A percentile compares a stretch with the other conserved stretches of the same genome.
phyloP scores from a whole-genome alignment of 345 rosid species.

The Salix udensis region DNA sequence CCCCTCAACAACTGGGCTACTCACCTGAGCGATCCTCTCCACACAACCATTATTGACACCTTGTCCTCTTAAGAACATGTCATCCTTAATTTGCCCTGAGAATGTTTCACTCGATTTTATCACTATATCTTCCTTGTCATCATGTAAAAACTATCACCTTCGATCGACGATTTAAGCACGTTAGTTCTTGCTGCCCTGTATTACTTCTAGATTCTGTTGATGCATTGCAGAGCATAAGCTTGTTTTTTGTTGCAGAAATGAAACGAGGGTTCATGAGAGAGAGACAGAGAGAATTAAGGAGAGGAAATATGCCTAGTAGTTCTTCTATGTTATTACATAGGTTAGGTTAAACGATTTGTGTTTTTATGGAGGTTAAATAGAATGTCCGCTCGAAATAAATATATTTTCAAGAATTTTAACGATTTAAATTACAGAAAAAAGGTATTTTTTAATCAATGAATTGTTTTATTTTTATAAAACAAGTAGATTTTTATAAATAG shows the following conservation, averaged over 20 bases:
- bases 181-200: neutral
- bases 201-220: neutral
- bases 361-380: too few species aligned
- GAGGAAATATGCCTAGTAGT: too few species aligned
- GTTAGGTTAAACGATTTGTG: too few species aligned
- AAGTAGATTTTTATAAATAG: too few species aligned
- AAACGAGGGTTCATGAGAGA: neutral
- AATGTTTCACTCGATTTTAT: neutral
- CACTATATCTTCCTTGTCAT: neutral
- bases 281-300: too few species aligned
- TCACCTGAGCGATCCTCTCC: constrained; percentile 97
- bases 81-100: neutral
- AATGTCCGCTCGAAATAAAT: too few species aligned
- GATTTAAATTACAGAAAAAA: too few species aligned
- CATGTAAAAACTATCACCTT: constrained; percentile 21
- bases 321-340: too few species aligned
- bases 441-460: too few species aligned
- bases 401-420: too few species aligned
- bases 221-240: neutral
- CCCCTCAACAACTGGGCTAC: constrained; percentile 99
- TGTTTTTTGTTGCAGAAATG: neutral
- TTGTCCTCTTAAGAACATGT: constrained; percentile 40
- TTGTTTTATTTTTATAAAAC: too few species aligned
- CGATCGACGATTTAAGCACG: constrained; percentile 6
- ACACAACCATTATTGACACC: constrained; percentile 89